These are phyloP conservation scores for Quillaja saponaria DNA, from an alignment of 306 rosid species.

Conservation along the genomic window DNA sequence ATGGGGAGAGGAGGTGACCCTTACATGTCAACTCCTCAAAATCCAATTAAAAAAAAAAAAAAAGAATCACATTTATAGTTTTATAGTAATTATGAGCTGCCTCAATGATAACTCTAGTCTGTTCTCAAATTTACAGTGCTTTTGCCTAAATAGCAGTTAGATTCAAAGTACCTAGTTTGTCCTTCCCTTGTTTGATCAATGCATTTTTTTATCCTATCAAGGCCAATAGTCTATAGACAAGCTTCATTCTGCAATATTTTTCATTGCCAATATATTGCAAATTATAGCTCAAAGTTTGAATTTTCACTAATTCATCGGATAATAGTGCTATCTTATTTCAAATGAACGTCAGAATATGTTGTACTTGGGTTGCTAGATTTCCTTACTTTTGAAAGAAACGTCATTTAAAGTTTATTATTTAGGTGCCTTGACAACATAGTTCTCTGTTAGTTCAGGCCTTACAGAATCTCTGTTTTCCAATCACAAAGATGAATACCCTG, in stretches of 20 bases:
- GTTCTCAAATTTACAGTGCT: conserved; percentile 11
- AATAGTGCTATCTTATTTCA: background rate
- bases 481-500: conserved; percentile 97
- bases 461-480: conserved; percentile 86
- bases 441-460: conserved; percentile 61
- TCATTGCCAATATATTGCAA: background rate
- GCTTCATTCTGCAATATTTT: conserved; percentile 28
- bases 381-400: conserved; percentile 15
- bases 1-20: background rate
- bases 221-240: background rate
- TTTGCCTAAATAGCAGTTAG: conserved; percentile 1
- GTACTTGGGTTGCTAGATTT: background rate
- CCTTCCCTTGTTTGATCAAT: conserved; percentile 23
- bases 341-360: background rate
- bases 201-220: too few species aligned
- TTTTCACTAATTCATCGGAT: conserved; percentile 4
- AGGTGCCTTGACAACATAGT: conserved; percentile 9
- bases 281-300: background rate
- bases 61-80: background rate
- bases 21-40: too few species aligned
- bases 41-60: too few species aligned
- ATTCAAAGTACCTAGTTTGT: conserved; percentile 20
- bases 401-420: conserved; percentile 20
- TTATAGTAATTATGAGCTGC: conserved; percentile 19
- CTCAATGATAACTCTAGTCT: conserved; percentile 16